Percentiles rank a stretch among this genome's conserved stretches.
Evolutionary conservation across 2,329 filamentous ascomycete genomes (phyloP).

Genomic region (Nemania sp.): DNA sequence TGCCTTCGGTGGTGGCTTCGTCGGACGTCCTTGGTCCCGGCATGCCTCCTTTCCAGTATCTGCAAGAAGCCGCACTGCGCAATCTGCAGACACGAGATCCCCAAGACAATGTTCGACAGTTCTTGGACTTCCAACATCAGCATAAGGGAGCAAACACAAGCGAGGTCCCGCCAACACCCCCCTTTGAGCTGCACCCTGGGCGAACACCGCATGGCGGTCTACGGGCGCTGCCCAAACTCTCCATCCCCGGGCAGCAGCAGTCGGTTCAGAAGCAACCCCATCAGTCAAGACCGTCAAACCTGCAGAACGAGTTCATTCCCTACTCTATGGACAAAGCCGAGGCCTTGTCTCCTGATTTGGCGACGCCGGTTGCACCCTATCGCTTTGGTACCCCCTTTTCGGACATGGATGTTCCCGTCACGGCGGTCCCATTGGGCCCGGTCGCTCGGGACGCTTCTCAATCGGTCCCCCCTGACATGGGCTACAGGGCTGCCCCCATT

Average conservation of each 20-base stretch:
- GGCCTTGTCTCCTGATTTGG: slow-evolving; percentile 58
- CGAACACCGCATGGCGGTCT: slow-evolving; percentile 57
- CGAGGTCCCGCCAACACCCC: slow-evolving; percentile 70
- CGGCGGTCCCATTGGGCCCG: slow-evolving; percentile 69
- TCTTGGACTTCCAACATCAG: slow-evolving; percentile 79
- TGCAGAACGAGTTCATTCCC: slow-evolving; percentile 46
- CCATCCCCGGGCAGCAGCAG: slow-evolving; percentile 54
- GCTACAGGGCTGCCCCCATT: slow-evolving; percentile 58
- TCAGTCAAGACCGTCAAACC: slow-evolving; percentile 34
- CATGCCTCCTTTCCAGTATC: slow-evolving; percentile 65
- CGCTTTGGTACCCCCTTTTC: slow-evolving; percentile 86
- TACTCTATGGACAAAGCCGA: slow-evolving; percentile 57
- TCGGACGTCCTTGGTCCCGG: slow-evolving; percentile 82
- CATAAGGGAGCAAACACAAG: slow-evolving; percentile 42
- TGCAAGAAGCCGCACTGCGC: slow-evolving; percentile 74
- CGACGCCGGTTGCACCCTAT: slow-evolving; percentile 66
- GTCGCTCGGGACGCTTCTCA: slow-evolving; percentile 80
- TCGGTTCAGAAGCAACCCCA: slow-evolving; percentile 27
- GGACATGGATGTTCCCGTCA: slow-evolving; percentile 86
- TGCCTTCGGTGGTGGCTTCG: slow-evolving; percentile 84
- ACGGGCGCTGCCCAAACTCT: slow-evolving; percentile 62
- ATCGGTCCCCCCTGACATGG: slow-evolving; percentile 93
- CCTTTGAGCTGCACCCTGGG: slow-evolving; percentile 64
- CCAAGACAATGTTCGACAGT: slow-evolving; percentile 91
- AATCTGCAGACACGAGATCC: slow-evolving; percentile 74